These are phyloP conservation scores for Backusella westeae DNA, from an alignment of 192 early-diverging fungal species.

Conservation along the genomic window DNA sequence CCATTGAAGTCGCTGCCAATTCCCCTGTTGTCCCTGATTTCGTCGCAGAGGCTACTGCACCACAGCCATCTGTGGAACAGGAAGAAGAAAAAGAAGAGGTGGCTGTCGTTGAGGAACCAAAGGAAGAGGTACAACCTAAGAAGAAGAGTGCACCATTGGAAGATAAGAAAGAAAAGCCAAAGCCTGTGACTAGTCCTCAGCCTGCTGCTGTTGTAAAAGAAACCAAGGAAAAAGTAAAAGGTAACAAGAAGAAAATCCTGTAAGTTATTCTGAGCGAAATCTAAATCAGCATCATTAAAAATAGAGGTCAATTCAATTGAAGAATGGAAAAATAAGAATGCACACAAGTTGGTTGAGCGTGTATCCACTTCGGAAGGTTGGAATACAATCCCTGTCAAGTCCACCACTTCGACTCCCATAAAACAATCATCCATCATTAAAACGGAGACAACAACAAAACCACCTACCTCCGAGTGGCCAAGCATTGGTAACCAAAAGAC, in stretches of 20 bases:
- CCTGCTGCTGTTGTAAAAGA: not conserved
- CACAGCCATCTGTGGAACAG: not conserved
- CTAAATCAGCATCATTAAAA: not conserved
- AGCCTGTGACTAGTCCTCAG: not conserved
- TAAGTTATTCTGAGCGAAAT: not conserved
- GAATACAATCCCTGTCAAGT: not conserved
- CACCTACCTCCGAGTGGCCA: not conserved
- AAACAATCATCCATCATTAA: not conserved
- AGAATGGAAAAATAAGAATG: slow-evolving; percentile 7
- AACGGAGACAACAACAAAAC: not conserved
- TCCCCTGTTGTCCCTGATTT: not conserved
- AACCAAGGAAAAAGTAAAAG: not conserved
- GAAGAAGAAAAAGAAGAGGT: not conserved
- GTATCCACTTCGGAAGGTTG: not conserved
- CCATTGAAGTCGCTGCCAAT: not conserved
- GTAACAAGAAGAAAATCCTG: not conserved
- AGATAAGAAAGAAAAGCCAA: not conserved
- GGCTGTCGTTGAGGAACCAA: not conserved
- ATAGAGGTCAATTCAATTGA: not conserved
- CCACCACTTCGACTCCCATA: not conserved
- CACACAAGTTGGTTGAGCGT: not conserved
- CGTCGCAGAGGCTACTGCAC: not conserved
- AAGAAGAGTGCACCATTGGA: not conserved
- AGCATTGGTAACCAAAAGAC: not conserved
- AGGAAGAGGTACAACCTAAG: not conserved